phyloP scores from a whole-genome alignment of 768 basidiomycete species.

The Pleurotus salmoneostramineus region DNA sequence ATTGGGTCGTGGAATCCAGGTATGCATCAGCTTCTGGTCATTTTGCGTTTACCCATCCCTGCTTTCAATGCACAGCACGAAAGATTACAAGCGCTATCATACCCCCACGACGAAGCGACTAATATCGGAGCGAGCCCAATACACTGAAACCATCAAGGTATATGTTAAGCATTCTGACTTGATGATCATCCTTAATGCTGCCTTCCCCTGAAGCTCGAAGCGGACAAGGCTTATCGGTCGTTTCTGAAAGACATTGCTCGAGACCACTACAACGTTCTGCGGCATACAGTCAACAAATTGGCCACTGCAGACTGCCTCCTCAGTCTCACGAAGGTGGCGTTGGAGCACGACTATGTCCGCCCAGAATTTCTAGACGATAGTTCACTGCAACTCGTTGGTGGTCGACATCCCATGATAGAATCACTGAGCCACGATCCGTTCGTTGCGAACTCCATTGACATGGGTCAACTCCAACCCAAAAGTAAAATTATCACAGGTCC shows the following conservation, averaged over 20 bases:
- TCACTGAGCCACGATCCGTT: conserved; percentile 73
- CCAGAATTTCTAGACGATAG: conserved; percentile 72
- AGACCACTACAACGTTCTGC: conserved; percentile 66
- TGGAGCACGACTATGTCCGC: conserved; percentile 71
- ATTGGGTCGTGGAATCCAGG: conserved; percentile 70
- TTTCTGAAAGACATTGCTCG: conserved; percentile 70
- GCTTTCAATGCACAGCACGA: conserved; percentile 51
- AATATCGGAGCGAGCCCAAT: conserved; percentile 70
- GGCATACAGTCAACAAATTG: conserved; percentile 75
- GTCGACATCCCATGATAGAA: conserved; percentile 93
- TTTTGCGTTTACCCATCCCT: not conserved
- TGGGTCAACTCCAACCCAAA: conserved; percentile 50
- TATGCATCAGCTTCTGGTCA: conserved; percentile 16
- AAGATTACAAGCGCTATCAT: conserved; percentile 66
- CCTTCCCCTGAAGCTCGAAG: conserved; percentile 41
- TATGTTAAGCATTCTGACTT: too few relatives aligned
- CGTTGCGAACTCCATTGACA: conserved; percentile 74
- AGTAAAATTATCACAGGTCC: conserved; percentile 80
- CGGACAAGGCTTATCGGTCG: conserved; percentile 57
- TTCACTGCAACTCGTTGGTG: conserved; percentile 70
- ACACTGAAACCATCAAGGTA: conserved; percentile 64
- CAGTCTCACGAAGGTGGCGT: conserved; percentile 77
- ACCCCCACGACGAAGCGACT: conserved; percentile 62
- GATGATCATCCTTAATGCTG: not conserved
- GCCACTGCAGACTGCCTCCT: conserved; percentile 84